Percentiles rank a stretch among this genome's conserved stretches.
Conservation (phyloP, 2,329 filamentous ascomycete genomes). For the Alternaria gansuensis region DNA sequence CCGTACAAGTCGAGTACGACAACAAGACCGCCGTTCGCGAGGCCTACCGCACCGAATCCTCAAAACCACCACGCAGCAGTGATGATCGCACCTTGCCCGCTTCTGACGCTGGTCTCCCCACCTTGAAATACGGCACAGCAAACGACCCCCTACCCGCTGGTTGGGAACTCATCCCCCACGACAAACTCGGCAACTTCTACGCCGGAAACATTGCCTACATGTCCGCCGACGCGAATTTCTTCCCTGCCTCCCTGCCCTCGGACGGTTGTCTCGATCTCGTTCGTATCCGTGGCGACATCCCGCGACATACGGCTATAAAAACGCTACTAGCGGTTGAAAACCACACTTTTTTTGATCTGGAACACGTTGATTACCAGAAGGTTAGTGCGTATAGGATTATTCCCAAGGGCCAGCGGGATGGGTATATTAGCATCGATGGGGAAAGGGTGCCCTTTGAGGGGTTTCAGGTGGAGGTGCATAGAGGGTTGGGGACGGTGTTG, state of each 20-base stretch:
- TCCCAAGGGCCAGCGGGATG: slow-evolving; percentile 68
- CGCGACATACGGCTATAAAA: slow-evolving; percentile 70
- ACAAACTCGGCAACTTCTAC: slow-evolving; percentile 91
- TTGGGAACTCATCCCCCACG: slow-evolving; percentile 77
- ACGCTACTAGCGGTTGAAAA: slow-evolving; percentile 77
- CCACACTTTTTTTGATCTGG: slow-evolving; percentile 80
- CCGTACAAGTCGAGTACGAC: slow-evolving; percentile 81
- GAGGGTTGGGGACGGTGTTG: slow-evolving; percentile 82
- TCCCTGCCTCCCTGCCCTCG: slow-evolving; percentile 79
- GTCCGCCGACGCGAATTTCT: slow-evolving; percentile 87
- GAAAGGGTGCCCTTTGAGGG: slow-evolving; percentile 86
- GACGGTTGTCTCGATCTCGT: slow-evolving; percentile 90
- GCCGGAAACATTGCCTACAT: slow-evolving; percentile 95
- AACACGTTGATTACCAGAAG: slow-evolving; percentile 82
- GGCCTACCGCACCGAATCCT: slow-evolving; percentile 66
- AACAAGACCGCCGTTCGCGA: slow-evolving; percentile 77
- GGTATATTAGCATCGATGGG: slow-evolving; percentile 94
- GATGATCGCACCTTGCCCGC: slow-evolving; percentile 39
- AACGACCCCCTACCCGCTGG: slow-evolving; percentile 77
- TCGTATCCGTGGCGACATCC: slow-evolving; percentile 78
- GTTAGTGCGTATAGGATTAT: slow-evolving; percentile 86
- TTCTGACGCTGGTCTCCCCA: slow-evolving; percentile 65
- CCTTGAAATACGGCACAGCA: slow-evolving; percentile 80
- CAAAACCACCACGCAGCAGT: slow-evolving; percentile 33
- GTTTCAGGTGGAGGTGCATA: slow-evolving; percentile 90